A percentile compares a stretch with the other conserved stretches of the same genome.
These are phyloP conservation scores for Aspergillus puulaauensis DNA, from an alignment of 2,329 filamentous ascomycete genomes.

Conservation along the genomic window DNA sequence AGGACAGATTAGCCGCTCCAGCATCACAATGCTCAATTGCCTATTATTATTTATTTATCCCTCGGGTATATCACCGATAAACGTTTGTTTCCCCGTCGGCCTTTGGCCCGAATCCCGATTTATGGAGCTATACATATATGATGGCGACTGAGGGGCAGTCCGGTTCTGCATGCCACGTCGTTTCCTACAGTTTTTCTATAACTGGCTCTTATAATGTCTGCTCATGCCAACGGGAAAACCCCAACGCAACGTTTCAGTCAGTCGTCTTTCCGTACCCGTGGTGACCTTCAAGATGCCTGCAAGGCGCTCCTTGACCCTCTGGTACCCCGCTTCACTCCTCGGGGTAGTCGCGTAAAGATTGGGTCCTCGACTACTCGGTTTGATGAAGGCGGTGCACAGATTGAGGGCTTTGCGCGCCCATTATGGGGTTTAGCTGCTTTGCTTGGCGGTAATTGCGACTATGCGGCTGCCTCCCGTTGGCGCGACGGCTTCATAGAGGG, in stretches of 20 bases:
- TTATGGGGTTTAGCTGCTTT: conserved; percentile 73
- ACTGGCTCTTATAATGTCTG: conserved; percentile 24
- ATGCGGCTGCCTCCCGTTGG: conserved; percentile 64
- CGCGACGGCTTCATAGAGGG: conserved; percentile 69
- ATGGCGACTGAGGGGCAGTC: not conserved
- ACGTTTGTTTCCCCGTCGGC: too few species aligned
- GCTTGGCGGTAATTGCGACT: conserved; percentile 66
- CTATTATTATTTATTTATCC: too few species aligned
- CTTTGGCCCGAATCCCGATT: not conserved
- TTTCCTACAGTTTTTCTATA: not conserved
- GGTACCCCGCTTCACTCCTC: conserved; percentile 68
- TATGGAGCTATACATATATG: conserved; percentile 5
- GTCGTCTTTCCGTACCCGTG: conserved; percentile 27
- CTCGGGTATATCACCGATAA: too few species aligned
- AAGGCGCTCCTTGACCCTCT: conserved; percentile 68
- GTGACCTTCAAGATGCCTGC: conserved; percentile 58
- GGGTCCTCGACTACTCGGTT: conserved; percentile 74
- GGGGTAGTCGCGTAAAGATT: conserved; percentile 64
- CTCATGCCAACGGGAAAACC: conserved; percentile 31
- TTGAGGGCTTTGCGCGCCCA: conserved; percentile 73
- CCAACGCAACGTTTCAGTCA: conserved; percentile 28
- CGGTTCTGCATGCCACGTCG: not conserved
- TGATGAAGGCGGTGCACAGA: conserved; percentile 73
- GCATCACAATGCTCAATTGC: too few species aligned
- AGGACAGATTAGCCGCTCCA: too few species aligned